Evolutionary conservation across 345 rosid genomes (phyloP).

Genomic region (Pseudoturritis turrita): DNA sequence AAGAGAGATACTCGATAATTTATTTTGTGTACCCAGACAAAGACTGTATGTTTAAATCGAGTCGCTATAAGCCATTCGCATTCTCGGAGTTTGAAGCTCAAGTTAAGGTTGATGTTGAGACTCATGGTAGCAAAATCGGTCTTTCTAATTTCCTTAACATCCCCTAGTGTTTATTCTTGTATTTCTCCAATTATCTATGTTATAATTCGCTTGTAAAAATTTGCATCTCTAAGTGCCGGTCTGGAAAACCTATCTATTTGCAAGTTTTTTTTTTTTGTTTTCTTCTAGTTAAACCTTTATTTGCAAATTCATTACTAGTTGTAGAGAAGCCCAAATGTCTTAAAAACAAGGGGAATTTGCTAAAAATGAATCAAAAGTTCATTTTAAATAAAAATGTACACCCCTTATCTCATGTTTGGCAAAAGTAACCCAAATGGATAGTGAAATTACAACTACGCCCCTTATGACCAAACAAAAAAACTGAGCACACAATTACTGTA

Average conservation of each 20-base stretch:
- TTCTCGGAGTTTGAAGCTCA: slow-evolving; percentile 53
- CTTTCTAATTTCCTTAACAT: slow-evolving; percentile 42
- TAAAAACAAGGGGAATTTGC: too few species aligned
- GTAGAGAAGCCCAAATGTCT: too few species aligned
- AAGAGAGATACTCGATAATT: slow-evolving; percentile 57
- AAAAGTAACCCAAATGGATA: too few species aligned
- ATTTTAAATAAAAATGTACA: too few species aligned
- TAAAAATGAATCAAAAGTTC: too few species aligned
- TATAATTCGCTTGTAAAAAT: neutral
- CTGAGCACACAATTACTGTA: too few species aligned
- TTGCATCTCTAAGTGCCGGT: neutral
- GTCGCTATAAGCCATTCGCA: slow-evolving; percentile 60
- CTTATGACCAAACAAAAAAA: too few species aligned
- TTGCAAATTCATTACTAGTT: too few species aligned
- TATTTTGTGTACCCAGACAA: slow-evolving; percentile 64
- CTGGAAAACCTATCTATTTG: neutral
- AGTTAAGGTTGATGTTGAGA: slow-evolving; percentile 55
- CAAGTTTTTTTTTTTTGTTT: neutral
- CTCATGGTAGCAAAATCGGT: slow-evolving; percentile 54
- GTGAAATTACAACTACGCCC: too few species aligned
- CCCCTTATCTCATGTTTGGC: too few species aligned
- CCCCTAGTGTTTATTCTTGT: neutral
- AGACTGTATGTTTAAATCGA: slow-evolving; percentile 38
- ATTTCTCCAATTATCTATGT: neutral
- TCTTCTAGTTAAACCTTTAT: too few species aligned